Percentiles rank a stretch among this genome's conserved stretches.
Evolutionary conservation across 257 asterid genomes (phyloP).

Genomic region (Prunella vulgaris): DNA sequence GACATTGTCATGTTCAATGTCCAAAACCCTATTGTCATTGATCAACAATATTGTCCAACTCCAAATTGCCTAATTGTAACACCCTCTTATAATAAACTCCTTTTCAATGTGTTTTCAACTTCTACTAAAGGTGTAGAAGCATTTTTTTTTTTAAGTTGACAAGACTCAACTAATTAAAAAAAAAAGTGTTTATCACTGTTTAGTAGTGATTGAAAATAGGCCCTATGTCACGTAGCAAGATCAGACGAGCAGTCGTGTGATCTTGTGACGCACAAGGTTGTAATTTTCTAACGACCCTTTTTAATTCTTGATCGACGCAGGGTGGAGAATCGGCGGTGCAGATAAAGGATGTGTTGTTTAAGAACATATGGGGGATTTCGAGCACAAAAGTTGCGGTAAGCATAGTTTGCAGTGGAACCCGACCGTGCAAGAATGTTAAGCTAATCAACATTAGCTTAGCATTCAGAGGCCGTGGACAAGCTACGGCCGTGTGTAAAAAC

Average conservation of each 20-base stretch:
- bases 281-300: too few species aligned
- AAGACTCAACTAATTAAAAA: too few species aligned
- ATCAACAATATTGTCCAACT: slow-evolving; percentile 56
- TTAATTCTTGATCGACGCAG: too few species aligned
- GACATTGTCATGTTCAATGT: slow-evolving; percentile 44
- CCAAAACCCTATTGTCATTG: slow-evolving; percentile 56
- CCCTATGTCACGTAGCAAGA: too few species aligned
- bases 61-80: slow-evolving; percentile 35
- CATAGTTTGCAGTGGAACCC: slow-evolving; percentile 38
- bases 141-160: too few species aligned
- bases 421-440: slow-evolving; percentile 51
- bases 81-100: not conserved
- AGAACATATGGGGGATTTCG: slow-evolving; percentile 55
- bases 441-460: slow-evolving; percentile 42
- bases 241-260: too few species aligned
- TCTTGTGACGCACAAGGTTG: too few species aligned
- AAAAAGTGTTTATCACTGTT: too few species aligned
- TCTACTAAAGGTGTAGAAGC: too few species aligned
- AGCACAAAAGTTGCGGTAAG: slow-evolving; percentile 40
- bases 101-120: too few species aligned
- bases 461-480: slow-evolving; percentile 29
- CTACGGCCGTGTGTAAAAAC: slow-evolving; percentile 40
- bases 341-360: slow-evolving; percentile 49
- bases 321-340: slow-evolving; percentile 41
- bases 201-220: too few species aligned